Base-by-base conservation (phyloP, 345 rosid species). In the Gossypium turneri region DNA sequence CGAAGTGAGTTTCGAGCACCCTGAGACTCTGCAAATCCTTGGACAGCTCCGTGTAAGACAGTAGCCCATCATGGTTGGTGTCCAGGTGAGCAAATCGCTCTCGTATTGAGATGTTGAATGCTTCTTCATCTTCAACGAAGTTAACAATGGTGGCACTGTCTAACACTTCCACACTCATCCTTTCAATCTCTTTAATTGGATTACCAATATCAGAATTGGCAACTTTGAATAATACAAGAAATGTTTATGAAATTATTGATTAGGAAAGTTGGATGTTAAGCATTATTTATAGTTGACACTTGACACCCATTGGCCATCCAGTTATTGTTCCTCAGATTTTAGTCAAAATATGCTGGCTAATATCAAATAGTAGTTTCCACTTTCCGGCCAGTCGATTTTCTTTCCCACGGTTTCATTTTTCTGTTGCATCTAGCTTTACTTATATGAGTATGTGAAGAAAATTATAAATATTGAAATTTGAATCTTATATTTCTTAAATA, bases 101-200 rank as follows among this genome's bases (percentile, higher is more conserved):
- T 0, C 55, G 10, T 17, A 82, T n/a, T 0, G 73, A 80, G 27
- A 22, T 19, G 62, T 13, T n/a, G 82, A 86, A 86, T 9, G 86
- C 89, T 55, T 82, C 85, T 53, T 86, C 84, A 10, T 86, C 86
- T 70, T 83, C 83, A 7, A 86, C 73, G 24, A 86, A 86, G 80
- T 24, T 76, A 22, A 80, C 72, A 29, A 85, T 85, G 13, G 88
- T 85, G 3, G 76, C 70, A 7, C 80, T 48, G 38, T 85, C 85
- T 55, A 85, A 51, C 1, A 85, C 56, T 71, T 82, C 88, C 55
- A 85, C 84, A 10, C 88, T 85, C 88, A 85, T 85, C 56, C 53
- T 74, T 85, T 41, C 59, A 70, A 38, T 3, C 19, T 47, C 19
- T 38, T 24, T 44, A 48, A 64, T 45, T 63, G n/a, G 55, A 16